phyloP scores from a whole-genome alignment of 2,329 filamentous ascomycete species.

The Phaeosphaeriaceae sp. region DNA sequence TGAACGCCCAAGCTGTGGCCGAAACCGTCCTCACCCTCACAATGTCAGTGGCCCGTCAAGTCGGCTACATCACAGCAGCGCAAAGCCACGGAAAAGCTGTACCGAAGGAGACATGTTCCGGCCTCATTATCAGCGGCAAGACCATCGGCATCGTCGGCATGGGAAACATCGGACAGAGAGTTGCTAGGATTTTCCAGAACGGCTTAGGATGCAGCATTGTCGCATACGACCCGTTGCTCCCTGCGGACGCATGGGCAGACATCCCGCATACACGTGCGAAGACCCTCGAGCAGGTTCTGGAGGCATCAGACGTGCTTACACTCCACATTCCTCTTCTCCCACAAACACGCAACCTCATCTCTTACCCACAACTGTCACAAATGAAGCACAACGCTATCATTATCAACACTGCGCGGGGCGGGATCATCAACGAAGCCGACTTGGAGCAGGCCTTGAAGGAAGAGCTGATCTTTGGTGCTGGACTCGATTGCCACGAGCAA shows the following conservation, averaged over 20 bases:
- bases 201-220: conserved; percentile 52
- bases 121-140: conserved; percentile 52
- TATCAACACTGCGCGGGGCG: conserved; percentile 57
- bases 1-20: conserved; percentile 54
- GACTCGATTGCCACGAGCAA: conserved; percentile 57
- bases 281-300: conserved; percentile 18
- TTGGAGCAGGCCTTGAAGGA: conserved; percentile 53
- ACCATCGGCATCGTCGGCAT: conserved; percentile 57
- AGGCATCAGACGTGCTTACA: conserved; percentile 24
- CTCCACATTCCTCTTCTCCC: conserved; percentile 28
- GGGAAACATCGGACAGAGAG: conserved; percentile 42
- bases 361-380: conserved; percentile 36
- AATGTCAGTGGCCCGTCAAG: conserved; percentile 37
- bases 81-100: conserved; percentile 43
- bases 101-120: conserved; percentile 53
- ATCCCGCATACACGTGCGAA: conserved; percentile 28
- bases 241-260: conserved; percentile 49
- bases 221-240: conserved; percentile 49
- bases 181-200: conserved; percentile 30
- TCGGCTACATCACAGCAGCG: conserved; percentile 31
- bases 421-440: conserved; percentile 57
- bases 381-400: conserved; percentile 50
- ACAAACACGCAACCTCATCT: conserved; percentile 38
- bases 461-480: conserved; percentile 54
- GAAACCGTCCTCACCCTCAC: conserved; percentile 49